These are phyloP conservation scores for Eruca vesicaria DNA, from an alignment of 441 rosid species.

Conservation along the genomic window DNA sequence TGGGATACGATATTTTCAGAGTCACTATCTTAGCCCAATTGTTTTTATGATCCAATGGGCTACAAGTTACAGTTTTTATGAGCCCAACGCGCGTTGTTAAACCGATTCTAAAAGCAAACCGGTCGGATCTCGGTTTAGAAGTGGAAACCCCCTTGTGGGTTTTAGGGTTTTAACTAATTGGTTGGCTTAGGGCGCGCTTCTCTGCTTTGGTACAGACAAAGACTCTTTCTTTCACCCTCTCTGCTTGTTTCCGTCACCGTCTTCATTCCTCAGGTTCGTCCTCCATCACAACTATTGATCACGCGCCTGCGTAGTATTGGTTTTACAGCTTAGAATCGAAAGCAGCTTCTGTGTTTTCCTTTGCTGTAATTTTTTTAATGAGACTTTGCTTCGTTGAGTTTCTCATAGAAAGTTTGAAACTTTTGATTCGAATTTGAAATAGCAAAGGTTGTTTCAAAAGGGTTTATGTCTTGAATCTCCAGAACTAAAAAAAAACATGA, in stretches of 20 bases:
- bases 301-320: background rate
- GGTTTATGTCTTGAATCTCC: background rate
- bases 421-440: constrained; percentile 7
- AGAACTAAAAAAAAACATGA: background rate
- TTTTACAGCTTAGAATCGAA: background rate
- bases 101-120: background rate
- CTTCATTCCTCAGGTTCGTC: constrained; percentile 22
- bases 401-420: background rate
- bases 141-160: background rate
- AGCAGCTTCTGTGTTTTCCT: background rate
- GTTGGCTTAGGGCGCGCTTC: constrained; percentile 26
- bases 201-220: constrained; percentile 1
- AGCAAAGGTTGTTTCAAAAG: background rate
- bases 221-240: background rate
- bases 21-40: background rate
- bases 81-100: background rate
- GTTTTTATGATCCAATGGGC: background rate
- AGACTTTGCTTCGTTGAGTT: constrained; percentile 7
- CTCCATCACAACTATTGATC: background rate
- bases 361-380: background rate
- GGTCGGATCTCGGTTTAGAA: constrained; percentile 4
- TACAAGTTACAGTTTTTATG: background rate
- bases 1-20: background rate
- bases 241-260: constrained; percentile 7
- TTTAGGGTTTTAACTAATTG: constrained; percentile 23